These are phyloP conservation scores for Zea luxurians DNA, from an alignment of 176 grass and related monocot species.

Conservation along the genomic window DNA sequence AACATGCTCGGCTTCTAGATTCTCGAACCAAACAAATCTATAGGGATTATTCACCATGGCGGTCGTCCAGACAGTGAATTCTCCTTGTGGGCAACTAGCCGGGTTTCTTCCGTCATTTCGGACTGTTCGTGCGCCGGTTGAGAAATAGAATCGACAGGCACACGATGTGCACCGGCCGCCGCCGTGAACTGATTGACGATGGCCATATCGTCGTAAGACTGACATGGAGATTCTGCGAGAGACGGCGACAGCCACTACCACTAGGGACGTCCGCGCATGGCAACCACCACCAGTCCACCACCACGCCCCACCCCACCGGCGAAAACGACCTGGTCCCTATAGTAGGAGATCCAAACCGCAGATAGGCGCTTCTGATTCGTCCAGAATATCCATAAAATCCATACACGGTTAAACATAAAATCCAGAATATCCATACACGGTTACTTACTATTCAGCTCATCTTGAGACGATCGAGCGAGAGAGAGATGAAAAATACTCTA, in stretches of 20 bases:
- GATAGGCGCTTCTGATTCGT: slow-evolving; percentile 20
- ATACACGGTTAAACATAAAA: no score
- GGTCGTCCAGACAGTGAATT: not conserved
- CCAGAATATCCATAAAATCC: not conserved
- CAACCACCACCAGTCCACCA: no score
- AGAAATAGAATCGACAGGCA: not conserved
- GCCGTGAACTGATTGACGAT: not conserved
- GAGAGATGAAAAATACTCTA: not conserved
- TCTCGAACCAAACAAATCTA: not conserved
- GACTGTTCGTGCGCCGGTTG: not conserved
- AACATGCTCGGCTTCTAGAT: not conserved
- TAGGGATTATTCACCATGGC: no score
- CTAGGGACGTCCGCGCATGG: no score
- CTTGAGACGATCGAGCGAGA: slow-evolving; percentile 12
- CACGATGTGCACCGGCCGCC: not conserved
- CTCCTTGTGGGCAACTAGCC: not conserved
- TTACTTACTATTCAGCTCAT: not conserved
- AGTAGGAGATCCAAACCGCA: slow-evolving; percentile 22
- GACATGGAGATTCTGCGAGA: slow-evolving; percentile 34
- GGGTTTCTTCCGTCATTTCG: not conserved
- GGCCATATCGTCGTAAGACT: slow-evolving; percentile 26
- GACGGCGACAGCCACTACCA: not conserved
- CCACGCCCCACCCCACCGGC: not conserved
- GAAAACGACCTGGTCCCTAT: slow-evolving; percentile 15
- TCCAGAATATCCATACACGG: no score